Evolutionary conservation across 2,329 filamentous ascomycete genomes (phyloP), one percentile per base, ranked within the genome.

Genomic region (Cercospora beticola): DNA sequence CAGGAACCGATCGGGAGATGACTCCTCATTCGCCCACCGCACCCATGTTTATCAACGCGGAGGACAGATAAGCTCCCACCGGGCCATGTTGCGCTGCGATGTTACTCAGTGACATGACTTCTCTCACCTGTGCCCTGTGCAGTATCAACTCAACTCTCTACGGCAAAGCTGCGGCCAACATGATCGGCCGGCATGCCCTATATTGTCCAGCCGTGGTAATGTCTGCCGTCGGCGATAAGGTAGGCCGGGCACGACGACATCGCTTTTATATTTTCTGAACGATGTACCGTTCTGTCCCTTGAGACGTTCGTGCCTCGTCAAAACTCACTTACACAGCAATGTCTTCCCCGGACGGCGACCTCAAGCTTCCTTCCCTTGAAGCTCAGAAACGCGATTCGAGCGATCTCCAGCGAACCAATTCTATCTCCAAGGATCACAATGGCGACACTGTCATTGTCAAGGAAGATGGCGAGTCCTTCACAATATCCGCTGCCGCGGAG

Each of bases 401-500:
- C 43, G 66, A 65, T 43, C 36, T 63, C 1, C 64, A 70, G 28
- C 68, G 66, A 16, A 68, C 68, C 6, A 68, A 62, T 28, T 72
- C 69, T 14, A 65, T 73, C 57, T 68, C 69, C 8, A 69, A 66
- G 6, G 62, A 71, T 46, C 56, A 36, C 12, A 70, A 72, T 33
- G 72, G 72, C 40, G 65, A 73, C 43, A 73, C 72, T 1, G 61
- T 72, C 26, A 58, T 75, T 43, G 68, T 68, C 21, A 61, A 64
- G 16, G 68, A 73, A 64, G 69, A 76, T 72, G 74, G 74, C 61
- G 75, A 76, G 18, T 68, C 43, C 14, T 75, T 75, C 66, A 71
- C 71, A 43, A 79, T 84, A 33, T 83, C 84, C 70, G 79, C 81
- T 43, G 79, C 80, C 57, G 83, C 83, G 6, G 84, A 86, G 71